A percentile compares a stretch with the other conserved stretches of the same genome.
Conservation (phyloP, 371 early-diverging fungal species). For the Apophysomyces elegans region DNA sequence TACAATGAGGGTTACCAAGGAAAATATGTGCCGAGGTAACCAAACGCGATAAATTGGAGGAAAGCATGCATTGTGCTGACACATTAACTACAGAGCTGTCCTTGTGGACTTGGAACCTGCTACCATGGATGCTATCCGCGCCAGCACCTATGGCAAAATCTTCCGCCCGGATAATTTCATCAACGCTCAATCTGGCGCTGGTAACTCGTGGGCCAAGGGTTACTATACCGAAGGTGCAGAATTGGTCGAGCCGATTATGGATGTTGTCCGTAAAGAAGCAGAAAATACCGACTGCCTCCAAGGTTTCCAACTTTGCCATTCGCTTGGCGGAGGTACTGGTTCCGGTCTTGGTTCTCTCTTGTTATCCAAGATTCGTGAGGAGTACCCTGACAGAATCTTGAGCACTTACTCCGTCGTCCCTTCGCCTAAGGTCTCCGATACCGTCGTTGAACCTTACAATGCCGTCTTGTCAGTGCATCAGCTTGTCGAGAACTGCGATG, state of each 20-base stretch:
- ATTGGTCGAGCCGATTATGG: slow-evolving; percentile 78
- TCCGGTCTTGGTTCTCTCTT: slow-evolving; percentile 86
- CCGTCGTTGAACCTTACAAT: slow-evolving; percentile 92
- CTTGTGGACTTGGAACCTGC: slow-evolving; percentile 99
- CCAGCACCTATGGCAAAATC: slow-evolving; percentile 70
- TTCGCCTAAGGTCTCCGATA: slow-evolving; percentile 87
- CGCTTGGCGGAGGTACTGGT: slow-evolving; percentile 88
- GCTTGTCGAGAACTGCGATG: slow-evolving; percentile 88
- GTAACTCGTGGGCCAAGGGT: slow-evolving; percentile 86
- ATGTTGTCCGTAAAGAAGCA: slow-evolving; percentile 82
- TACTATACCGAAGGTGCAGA: slow-evolving; percentile 91
- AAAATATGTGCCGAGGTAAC: slow-evolving; percentile 74
- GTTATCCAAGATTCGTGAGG: slow-evolving; percentile 85
- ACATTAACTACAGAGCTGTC: slow-evolving; percentile 73
- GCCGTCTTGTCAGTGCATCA: slow-evolving; percentile 85
- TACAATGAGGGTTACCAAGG: slow-evolving; percentile 87
- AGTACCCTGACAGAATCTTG: slow-evolving; percentile 91
- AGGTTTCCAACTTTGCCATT: slow-evolving; percentile 87
- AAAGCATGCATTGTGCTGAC: neutral
- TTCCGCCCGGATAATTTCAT: slow-evolving; percentile 92
- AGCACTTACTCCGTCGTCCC: slow-evolving; percentile 94
- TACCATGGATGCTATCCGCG: slow-evolving; percentile 95
- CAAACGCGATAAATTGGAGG: neutral
- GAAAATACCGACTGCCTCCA: slow-evolving; percentile 83
- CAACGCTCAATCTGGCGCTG: slow-evolving; percentile 87